These are phyloP conservation scores for Isatis lusitanica DNA, from an alignment of 441 rosid genomes.

Conservation along the genomic window DNA sequence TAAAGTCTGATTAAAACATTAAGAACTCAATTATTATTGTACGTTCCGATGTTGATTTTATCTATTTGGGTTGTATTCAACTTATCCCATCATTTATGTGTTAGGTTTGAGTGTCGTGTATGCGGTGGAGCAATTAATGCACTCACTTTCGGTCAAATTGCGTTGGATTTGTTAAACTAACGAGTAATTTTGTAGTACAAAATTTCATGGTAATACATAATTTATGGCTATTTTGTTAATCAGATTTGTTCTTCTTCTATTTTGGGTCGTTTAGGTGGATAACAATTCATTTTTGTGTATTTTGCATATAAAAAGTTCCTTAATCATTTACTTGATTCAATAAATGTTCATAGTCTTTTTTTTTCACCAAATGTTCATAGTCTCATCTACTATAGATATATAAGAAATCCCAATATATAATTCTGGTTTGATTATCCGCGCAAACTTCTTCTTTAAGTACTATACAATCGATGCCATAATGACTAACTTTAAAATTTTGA, in stretches of 20 bases:
- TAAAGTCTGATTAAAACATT: too few species aligned
- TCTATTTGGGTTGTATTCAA: not conserved
- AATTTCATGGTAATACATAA: not conserved
- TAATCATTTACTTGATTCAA: not conserved
- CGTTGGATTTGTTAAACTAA: not conserved
- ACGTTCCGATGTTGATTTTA: not conserved
- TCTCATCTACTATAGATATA: not conserved
- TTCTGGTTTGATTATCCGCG: too few species aligned
- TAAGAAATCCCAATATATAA: too few species aligned
- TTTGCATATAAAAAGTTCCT: not conserved
- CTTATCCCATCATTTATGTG: not conserved
- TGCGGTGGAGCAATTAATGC: slow-evolving; percentile 9
- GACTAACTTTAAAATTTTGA: too few species aligned
- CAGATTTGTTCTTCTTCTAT: not conserved
- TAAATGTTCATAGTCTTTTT: too few species aligned
- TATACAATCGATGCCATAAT: too few species aligned
- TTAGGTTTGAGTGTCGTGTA: slow-evolving; percentile 16
- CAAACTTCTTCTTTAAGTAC: too few species aligned
- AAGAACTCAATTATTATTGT: not conserved
- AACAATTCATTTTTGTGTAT: not conserved
- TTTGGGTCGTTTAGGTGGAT: not conserved
- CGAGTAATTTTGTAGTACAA: too few species aligned
- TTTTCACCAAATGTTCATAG: not conserved
- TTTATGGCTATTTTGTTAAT: slow-evolving; percentile 4
- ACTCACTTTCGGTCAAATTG: not conserved